These are phyloP conservation scores for Trichoderma simmonsii DNA, from an alignment of 2,329 filamentous ascomycete genomes.

Conservation along the genomic window DNA sequence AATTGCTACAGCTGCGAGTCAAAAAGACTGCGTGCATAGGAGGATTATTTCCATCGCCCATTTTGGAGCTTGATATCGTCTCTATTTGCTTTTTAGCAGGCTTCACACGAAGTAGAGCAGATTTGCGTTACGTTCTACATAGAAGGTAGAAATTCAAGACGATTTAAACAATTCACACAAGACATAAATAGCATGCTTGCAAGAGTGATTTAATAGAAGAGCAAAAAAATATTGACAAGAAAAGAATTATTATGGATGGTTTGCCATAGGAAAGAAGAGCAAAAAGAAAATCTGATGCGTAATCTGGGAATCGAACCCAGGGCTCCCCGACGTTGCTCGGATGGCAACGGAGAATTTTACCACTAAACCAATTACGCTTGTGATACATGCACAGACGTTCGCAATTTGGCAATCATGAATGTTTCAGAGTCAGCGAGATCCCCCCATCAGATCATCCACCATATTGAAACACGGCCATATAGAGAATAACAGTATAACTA, in stretches of 20 bases:
- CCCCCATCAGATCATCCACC: background rate
- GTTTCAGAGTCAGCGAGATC: background rate
- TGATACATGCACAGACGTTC: background rate
- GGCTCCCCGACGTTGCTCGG: conserved; percentile 32
- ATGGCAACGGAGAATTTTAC: conserved; percentile 33
- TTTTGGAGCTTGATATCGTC: background rate
- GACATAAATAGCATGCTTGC: background rate
- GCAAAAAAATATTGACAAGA: background rate
- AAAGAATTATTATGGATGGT: background rate
- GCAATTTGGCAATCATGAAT: background rate
- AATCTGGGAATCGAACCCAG: conserved; percentile 35
- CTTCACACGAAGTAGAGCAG: background rate
- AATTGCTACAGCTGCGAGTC: background rate
- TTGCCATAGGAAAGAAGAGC: background rate
- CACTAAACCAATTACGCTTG: conserved; percentile 26
- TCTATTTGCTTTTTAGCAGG: background rate
- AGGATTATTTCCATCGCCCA: background rate
- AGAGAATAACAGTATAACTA: background rate
- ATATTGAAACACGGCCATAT: background rate
- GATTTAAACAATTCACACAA: background rate
- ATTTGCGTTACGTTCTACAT: background rate
- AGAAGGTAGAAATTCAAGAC: background rate
- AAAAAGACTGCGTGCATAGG: background rate
- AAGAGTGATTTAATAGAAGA: background rate
- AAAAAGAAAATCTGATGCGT: conserved; percentile 23